These are phyloP conservation scores for Plasmodium relictum DNA, from an alignment of 169 alveolate species.

Conservation along the genomic window DNA sequence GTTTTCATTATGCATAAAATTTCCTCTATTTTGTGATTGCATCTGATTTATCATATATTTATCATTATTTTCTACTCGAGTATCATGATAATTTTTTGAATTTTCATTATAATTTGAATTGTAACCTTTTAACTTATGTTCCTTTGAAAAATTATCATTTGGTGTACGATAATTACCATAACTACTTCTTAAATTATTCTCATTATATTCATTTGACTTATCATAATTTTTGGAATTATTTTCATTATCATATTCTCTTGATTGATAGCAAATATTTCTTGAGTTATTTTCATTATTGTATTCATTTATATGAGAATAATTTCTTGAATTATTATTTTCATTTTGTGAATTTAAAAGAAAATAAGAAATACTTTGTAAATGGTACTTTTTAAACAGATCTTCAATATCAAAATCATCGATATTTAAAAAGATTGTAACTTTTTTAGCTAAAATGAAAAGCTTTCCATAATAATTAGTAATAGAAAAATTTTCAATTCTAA, in stretches of 20 bases:
- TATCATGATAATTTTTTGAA: neutral
- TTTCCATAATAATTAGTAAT: slow-evolving; percentile 70
- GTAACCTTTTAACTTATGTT: neutral
- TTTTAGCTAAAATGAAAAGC: slow-evolving; percentile 61
- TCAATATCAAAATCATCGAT: slow-evolving; percentile 50
- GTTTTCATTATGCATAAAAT: neutral
- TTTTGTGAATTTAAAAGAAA: slow-evolving; percentile 25
- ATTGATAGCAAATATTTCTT: neutral
- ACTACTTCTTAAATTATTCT: slow-evolving; percentile 6
- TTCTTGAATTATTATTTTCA: slow-evolving; percentile 9
- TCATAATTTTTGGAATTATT: neutral
- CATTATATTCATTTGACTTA: slow-evolving; percentile 5
- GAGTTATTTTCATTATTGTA: slow-evolving; percentile 6
- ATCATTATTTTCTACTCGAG: neutral
- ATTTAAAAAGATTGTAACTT: slow-evolving; percentile 25
- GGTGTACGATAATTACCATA: slow-evolving; percentile 5
- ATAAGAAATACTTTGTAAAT: slow-evolving; percentile 60
- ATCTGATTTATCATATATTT: neutral
- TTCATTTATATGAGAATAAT: neutral
- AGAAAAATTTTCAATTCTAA: slow-evolving; percentile 43
- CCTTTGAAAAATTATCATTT: slow-evolving; percentile 15
- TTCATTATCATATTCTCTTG: neutral
- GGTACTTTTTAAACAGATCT: slow-evolving; percentile 46
- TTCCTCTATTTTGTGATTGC: slow-evolving; percentile 1
- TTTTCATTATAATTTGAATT: neutral